Base-by-base conservation (phyloP, 768 basidiomycete genomes). In the Boletus rex-veris region DNA sequence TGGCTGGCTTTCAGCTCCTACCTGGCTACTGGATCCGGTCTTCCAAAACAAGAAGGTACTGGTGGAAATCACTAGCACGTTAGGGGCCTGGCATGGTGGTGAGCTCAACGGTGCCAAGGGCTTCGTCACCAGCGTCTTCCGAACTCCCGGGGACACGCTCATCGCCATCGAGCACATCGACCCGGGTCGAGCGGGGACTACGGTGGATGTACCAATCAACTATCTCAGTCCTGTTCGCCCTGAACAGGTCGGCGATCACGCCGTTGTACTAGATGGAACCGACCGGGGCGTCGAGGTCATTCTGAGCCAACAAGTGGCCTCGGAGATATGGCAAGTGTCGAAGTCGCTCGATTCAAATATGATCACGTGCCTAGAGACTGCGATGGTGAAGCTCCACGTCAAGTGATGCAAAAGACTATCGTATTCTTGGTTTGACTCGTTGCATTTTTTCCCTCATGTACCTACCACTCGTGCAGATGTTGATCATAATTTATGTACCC, bases 201-300 rank as follows among this genome's bases (percentile, higher is more conserved):
- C 66, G 8, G 59, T 69, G 16, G 72, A 78, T 19, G 70, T 76
- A 16, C 73, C 75, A 19, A 68, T 75, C 54, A 66, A 63, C 41
- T 79, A 77, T 50, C 67, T 82, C 24, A 63, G 58, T 3, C 76
- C 80, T 5, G 64, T 78, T 8, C 64, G 55, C 14, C 80, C 81
- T 0, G 53, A 58, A 2, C 50, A 59, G 12, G 71, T 67, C 40
- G 76, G 74, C 8, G 78, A 84, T 40, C 74, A 74, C 37, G 85
- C 82, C 6, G 55, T 86, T 39, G 73, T 77, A 19, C 66, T 84
- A 48, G 72, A 73, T 6, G 83, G 81, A 1, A 52, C 61, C 18
- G 55, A 67, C 36, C 77, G 71, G 58, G 80, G 80, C 16, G 65
- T 64, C 19, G 67, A 75, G 50, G 75, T 83, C 53, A 71, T 78